phyloP scores from a whole-genome alignment of 2,329 filamentous ascomycete species.

The Xylaria polymorpha region DNA sequence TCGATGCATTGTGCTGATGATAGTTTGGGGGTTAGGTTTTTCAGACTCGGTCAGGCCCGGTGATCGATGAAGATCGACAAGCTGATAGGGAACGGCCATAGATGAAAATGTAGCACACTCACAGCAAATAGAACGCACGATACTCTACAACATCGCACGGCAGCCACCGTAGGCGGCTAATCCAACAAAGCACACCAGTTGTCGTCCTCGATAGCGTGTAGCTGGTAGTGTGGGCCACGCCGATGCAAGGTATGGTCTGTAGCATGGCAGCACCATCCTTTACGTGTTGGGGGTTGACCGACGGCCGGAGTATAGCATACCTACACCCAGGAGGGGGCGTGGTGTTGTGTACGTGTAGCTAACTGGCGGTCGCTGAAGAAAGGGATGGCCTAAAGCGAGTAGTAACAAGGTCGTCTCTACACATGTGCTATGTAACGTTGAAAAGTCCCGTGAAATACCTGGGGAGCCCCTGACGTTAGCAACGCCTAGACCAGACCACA shows the following conservation, averaged over 20 bases:
- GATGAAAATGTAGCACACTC: conserved; percentile 9
- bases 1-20: not conserved
- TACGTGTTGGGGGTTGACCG: not conserved
- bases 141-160: conserved; percentile 3
- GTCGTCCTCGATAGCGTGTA: not conserved
- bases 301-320: conserved; percentile 3
- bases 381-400: conserved; percentile 12
- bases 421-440: not conserved
- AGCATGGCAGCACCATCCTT: not conserved
- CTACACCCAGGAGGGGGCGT: not conserved
- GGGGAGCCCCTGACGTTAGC: conserved; percentile 1
- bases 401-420: conserved; percentile 6
- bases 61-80: conserved; percentile 6
- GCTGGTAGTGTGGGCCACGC: not conserved
- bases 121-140: not conserved
- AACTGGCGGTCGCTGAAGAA: not conserved
- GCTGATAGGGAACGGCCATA: conserved; percentile 5
- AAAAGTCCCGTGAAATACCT: not conserved
- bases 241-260: conserved; percentile 7
- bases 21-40: not conserved
- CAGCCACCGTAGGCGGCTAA: not conserved
- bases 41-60: conserved; percentile 1
- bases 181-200: not conserved
- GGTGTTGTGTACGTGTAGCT: not conserved
- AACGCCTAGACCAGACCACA: not conserved